Conservation (phyloP, 2,329 filamentous ascomycete genomes). For the Fusarium xylarioides region DNA sequence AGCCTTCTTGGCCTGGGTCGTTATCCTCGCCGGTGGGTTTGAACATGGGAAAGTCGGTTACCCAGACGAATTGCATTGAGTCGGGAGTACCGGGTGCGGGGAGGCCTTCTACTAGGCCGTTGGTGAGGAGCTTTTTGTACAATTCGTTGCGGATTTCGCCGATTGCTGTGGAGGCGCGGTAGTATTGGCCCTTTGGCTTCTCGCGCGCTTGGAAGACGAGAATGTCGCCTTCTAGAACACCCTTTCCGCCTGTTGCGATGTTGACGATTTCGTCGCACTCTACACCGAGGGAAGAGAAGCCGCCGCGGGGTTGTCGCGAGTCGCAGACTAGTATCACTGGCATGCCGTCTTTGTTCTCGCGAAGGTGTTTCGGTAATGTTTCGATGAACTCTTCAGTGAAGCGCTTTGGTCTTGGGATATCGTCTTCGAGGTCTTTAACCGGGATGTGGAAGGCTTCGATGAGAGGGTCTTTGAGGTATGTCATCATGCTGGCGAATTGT, state of each 20-base stretch:
- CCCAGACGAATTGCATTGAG: conserved; percentile 79
- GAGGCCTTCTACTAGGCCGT: neutral
- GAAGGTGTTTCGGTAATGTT: conserved; percentile 65
- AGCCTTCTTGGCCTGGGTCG: conserved; percentile 81
- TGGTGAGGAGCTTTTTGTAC: conserved; percentile 65
- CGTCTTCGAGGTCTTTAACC: conserved; percentile 56
- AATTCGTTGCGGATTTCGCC: conserved; percentile 78
- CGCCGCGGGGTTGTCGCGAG: conserved; percentile 75
- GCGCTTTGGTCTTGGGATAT: conserved; percentile 61
- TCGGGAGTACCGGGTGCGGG: conserved; percentile 23
- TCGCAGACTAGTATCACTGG: conserved; percentile 84
- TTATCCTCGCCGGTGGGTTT: conserved; percentile 70
- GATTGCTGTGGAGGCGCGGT: conserved; percentile 70
- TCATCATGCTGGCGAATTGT: conserved; percentile 80
- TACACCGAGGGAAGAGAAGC: conserved; percentile 77
- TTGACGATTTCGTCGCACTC: conserved; percentile 68
- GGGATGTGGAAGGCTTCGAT: conserved; percentile 79
- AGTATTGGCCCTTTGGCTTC: conserved; percentile 64
- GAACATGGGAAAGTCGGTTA: conserved; percentile 92
- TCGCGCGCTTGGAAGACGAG: conserved; percentile 83
- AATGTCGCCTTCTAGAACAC: conserved; percentile 72
- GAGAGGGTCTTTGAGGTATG: conserved; percentile 70
- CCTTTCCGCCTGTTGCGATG: conserved; percentile 51
- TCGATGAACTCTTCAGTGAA: conserved; percentile 79
- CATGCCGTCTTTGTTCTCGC: conserved; percentile 76